Base-by-base conservation (phyloP, 1,284 basidiomycete species). In the Ustilago bromivora region DNA sequence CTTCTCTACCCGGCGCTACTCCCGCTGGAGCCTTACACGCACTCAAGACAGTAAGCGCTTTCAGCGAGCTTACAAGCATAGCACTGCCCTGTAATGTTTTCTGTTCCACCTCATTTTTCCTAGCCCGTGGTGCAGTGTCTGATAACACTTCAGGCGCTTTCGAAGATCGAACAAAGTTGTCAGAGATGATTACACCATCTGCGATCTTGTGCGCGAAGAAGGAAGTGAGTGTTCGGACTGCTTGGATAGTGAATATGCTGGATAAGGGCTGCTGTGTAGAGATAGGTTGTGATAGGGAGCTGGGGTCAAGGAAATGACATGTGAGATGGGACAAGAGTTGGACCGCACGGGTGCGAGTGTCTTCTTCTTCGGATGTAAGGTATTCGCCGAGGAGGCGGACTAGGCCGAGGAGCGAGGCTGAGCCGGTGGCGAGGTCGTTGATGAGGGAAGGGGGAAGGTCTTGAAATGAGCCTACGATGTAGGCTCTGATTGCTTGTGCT, bases 181-280 rank as follows among this genome's bases (percentile, higher is more conserved):
- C 78, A 15, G 82, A 80, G 34, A 85, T 70, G 47, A 67, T 56
- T 54, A 94, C 92, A 17, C 91, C 90, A 84, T 97, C 93, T 71
- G 94, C 92, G 49, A 98, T 88, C 87, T 97, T 98, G 62, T 91
- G 91, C 75, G 91, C 90, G 84, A 92, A 96, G 88, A 98, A 99
- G 4, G 89, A 88, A 0, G 91, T 90, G 60, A 99, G 89, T 5
- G 95, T 94, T 71, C 91, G 75, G 13, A 52, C 52, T 55, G 93
- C 91, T 87, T 96, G 94, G 31, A 91, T 89, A 83, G 92, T 95
- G 67, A 97, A 88, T 77, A 89, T 91, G 47, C 90, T 89, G 9
- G 88, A 86, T 1, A 92, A 90, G 75, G 91, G 91, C 58, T 88
- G 87, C 35, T 56, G 60, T 2, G 47, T 46, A 9, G 17, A 19